These are phyloP conservation scores for Lachancea nothofagi DNA, from an alignment of 805 yeast genomes.

Conservation along the genomic window DNA sequence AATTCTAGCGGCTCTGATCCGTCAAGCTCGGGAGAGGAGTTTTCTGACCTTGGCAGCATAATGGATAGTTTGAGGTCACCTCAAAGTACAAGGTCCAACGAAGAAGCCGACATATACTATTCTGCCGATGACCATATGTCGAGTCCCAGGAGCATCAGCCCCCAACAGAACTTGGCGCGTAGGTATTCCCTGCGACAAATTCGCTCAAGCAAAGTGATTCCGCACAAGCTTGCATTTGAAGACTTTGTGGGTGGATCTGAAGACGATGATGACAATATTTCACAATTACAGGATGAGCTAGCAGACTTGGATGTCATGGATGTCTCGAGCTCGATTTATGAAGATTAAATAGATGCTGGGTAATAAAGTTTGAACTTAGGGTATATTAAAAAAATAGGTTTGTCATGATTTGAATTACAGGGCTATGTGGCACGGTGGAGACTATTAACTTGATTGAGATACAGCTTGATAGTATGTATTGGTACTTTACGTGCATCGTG, in stretches of 20 bases:
- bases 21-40: constrained; percentile 24
- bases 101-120: constrained; percentile 10
- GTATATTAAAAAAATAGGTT: no score
- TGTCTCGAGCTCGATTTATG: constrained; percentile 7
- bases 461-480: no score
- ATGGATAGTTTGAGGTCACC: constrained; percentile 4
- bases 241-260: constrained; percentile 8
- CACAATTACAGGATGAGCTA: constrained; percentile 4
- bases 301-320: constrained; percentile 7
- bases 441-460: no score
- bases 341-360: background rate
- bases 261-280: background rate
- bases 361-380: background rate
- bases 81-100: background rate
- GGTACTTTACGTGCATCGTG: background rate
- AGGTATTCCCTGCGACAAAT: constrained; percentile 6
- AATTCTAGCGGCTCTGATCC: constrained; percentile 19
- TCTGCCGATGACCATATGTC: constrained; percentile 7
- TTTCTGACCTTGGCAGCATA: constrained; percentile 20
- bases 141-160: background rate
- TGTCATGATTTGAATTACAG: no score
- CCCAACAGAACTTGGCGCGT: background rate
- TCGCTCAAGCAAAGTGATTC: constrained; percentile 3
- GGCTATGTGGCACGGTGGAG: no score
- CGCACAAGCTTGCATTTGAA: constrained; percentile 3